phyloP scores from a whole-genome alignment of 495 filamentous ascomycete genomes.

The Lophiostoma macrostomum region DNA sequence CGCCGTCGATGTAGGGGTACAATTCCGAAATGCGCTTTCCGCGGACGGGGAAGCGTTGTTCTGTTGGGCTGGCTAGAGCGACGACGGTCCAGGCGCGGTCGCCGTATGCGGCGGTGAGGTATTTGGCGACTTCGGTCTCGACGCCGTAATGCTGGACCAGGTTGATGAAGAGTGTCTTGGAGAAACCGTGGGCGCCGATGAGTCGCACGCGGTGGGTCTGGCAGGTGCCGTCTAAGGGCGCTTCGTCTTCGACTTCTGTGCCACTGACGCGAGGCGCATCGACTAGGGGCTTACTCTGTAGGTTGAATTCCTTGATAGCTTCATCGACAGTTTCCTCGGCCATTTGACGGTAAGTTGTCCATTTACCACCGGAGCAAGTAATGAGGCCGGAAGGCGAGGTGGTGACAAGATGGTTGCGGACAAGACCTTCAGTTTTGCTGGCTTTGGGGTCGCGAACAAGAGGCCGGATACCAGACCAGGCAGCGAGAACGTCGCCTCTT shows the following conservation, averaged over 20 bases:
- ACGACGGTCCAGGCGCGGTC: conserved; percentile 96
- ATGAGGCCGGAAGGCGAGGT: conserved; percentile 81
- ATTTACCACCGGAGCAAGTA: conserved; percentile 96
- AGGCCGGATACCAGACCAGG: conserved; percentile 93
- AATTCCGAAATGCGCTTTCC: conserved; percentile 76
- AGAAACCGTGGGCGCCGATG: conserved; percentile 90
- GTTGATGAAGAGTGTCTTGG: conserved; percentile 96
- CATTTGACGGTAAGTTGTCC: conserved; percentile 99
- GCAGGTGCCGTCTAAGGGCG: conserved; percentile 74
- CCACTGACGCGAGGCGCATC: conserved; percentile 73
- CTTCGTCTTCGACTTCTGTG: conserved; percentile 70
- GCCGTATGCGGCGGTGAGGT: conserved; percentile 85
- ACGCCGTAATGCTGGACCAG: conserved; percentile 96
- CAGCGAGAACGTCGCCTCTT: conserved; percentile 89
- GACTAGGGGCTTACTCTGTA: conserved; percentile 58
- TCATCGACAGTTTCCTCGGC: conserved; percentile 95
- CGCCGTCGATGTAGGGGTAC: conserved; percentile 96
- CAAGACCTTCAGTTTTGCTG: conserved; percentile 88
- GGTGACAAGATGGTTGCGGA: conserved; percentile 91
- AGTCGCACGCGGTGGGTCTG: conserved; percentile 89
- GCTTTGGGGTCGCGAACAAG: conserved; percentile 93
- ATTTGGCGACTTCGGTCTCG: conserved; percentile 91
- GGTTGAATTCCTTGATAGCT: conserved; percentile 71
- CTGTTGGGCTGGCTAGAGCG: conserved; percentile 74
- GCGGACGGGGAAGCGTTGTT: conserved; percentile 80